Evolutionary conservation across 768 basidiomycete species (phyloP).

Genomic region (Naganishia vaughanmartiniae): DNA sequence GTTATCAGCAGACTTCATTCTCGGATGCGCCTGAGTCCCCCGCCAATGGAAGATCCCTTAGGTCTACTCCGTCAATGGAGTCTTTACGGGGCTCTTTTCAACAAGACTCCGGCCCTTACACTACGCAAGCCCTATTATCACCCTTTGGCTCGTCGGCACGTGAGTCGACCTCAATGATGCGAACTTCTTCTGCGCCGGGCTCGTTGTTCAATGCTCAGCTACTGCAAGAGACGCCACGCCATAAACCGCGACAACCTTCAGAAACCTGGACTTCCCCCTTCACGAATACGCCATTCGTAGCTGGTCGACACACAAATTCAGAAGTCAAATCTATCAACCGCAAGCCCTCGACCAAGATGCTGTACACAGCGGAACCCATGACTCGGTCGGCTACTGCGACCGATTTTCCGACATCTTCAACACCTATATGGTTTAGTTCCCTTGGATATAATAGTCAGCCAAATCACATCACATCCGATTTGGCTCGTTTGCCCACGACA

Average conservation of each 20-base stretch:
- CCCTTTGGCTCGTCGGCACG: not conserved
- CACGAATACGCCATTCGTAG: not conserved
- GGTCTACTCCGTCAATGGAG: conserved; percentile 15
- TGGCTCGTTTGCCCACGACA: not conserved
- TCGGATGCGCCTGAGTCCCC: not conserved
- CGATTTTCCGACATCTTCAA: not conserved
- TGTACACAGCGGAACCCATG: not conserved
- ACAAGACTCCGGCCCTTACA: not conserved
- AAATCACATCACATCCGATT: not conserved
- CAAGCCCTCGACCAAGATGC: not conserved
- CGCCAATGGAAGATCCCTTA: not conserved
- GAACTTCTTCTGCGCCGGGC: conserved; percentile 4
- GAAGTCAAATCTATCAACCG: not conserved
- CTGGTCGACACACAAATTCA: not conserved
- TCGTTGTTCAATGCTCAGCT: not conserved
- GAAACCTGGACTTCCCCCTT: conserved; percentile 13
- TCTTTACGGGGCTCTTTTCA: not conserved
- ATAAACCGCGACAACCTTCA: conserved; percentile 1
- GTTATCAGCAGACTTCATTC: not conserved
- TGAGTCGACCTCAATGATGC: not conserved
- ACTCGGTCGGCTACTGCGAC: not conserved
- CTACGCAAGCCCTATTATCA: not conserved
- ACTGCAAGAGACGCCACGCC: not conserved
- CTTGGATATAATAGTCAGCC: too few species aligned
- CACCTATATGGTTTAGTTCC: not conserved